These are phyloP conservation scores for Globisporangium sylvaticum DNA, from an alignment of 352 stramenopile species.

Conservation along the genomic window DNA sequence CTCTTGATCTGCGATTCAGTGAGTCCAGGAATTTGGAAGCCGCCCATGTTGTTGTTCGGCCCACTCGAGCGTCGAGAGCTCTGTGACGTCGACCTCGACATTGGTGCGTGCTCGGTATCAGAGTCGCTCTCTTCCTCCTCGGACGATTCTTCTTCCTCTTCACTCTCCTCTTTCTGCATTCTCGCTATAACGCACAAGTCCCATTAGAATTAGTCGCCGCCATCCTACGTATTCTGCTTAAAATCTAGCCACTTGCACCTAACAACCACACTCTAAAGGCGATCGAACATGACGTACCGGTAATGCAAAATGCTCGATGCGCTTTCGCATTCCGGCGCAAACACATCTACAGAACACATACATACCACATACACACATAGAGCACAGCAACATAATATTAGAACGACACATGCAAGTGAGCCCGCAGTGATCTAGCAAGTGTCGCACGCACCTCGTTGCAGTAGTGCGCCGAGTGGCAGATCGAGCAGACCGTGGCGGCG, in stretches of 20 bases:
- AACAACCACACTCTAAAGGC: background rate
- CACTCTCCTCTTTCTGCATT: constrained; percentile 58
- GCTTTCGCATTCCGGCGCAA: constrained; percentile 64
- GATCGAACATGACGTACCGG: constrained; percentile 18
- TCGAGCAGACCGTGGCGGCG: constrained; percentile 53
- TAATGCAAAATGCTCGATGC: constrained; percentile 72
- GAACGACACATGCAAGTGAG: background rate
- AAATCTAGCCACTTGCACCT: background rate
- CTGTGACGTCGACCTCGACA: constrained; percentile 18
- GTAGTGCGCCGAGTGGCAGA: constrained; percentile 64
- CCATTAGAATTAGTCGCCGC: background rate
- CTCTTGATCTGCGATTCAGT: constrained; percentile 62
- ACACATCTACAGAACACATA: constrained; percentile 39
- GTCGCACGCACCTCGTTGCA: constrained; percentile 54
- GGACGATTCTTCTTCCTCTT: constrained; percentile 46
- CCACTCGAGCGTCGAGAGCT: constrained; percentile 11
- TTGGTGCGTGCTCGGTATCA: constrained; percentile 41
- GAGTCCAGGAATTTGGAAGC: constrained; percentile 48
- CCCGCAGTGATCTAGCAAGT: background rate
- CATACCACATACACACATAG: background rate
- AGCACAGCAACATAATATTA: background rate
- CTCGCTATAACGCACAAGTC: constrained; percentile 22
- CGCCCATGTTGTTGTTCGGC: constrained; percentile 1
- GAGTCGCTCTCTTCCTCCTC: constrained; percentile 75
- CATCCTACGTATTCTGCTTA: background rate